Percentiles rank a stretch among this genome's conserved stretches.
Evolutionary conservation across 345 rosid genomes (phyloP).

Genomic region (Salix caprea): DNA sequence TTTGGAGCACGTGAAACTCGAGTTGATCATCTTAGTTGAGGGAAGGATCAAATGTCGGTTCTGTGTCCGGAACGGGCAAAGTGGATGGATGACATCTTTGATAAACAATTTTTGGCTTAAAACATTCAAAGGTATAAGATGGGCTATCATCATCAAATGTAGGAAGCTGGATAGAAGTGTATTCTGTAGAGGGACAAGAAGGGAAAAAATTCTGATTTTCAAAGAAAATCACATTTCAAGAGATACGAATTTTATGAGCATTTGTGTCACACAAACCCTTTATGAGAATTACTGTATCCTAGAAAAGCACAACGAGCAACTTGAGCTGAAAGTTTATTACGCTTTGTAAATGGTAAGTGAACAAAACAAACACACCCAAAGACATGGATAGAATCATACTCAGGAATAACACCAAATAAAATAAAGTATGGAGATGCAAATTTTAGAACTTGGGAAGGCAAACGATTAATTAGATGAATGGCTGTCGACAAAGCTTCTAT

Average conservation of each 20-base stretch:
- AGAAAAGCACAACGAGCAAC: not conserved
- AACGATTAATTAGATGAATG: not conserved
- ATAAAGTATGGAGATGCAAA: not conserved
- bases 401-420: not conserved
- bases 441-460: not conserved
- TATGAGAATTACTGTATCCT: not conserved
- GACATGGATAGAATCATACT: not conserved
- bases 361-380: not conserved
- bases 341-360: not conserved
- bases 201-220: not conserved
- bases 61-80: not conserved
- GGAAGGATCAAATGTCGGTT: not conserved
- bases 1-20: not conserved
- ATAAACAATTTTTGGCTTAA: not conserved
- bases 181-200: not conserved
- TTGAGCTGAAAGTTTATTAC: not conserved
- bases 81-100: not conserved
- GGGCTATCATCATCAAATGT: not conserved
- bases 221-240: not conserved
- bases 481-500: not conserved
- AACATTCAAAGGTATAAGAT: too few species aligned
- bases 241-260: not conserved
- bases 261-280: not conserved
- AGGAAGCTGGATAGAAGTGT: not conserved
- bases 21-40: not conserved